Conservation (phyloP, 805 yeast species). For the Kluyveromyces starmeri region DNA sequence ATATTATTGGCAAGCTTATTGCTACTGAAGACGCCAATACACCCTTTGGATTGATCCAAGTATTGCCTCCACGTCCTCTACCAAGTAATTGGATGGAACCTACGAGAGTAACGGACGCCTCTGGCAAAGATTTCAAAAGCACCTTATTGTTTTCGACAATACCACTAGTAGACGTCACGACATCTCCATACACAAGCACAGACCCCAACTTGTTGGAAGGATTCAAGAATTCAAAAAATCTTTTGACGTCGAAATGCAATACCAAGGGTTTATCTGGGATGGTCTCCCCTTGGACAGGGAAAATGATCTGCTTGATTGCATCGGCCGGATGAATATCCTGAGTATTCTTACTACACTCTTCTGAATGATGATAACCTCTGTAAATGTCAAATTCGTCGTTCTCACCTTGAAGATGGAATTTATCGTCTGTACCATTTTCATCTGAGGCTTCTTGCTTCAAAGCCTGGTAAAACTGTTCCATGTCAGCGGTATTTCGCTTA, state of each 20-base stretch:
- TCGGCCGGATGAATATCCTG: constrained; percentile 43
- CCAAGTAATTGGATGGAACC: constrained; percentile 88
- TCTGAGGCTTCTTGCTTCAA: constrained; percentile 17
- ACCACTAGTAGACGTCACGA: constrained; percentile 78
- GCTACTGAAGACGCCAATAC: constrained; percentile 76
- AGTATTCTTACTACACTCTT: constrained; percentile 9
- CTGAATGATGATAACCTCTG: constrained; percentile 14
- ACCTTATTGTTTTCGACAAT: constrained; percentile 65
- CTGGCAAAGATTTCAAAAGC: constrained; percentile 42
- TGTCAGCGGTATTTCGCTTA: constrained; percentile 8
- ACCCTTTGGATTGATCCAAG: constrained; percentile 93
- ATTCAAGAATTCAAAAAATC: constrained; percentile 38
- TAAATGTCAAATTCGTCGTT: constrained; percentile 17
- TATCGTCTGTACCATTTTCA: constrained; percentile 27
- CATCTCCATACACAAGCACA: constrained; percentile 69
- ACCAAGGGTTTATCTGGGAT: constrained; percentile 47
- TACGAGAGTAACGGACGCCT: constrained; percentile 28
- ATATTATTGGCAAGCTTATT: constrained; percentile 39
- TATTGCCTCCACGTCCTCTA: constrained; percentile 88
- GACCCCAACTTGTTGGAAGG: constrained; percentile 46
- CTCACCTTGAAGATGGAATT: constrained; percentile 33
- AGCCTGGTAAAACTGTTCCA: constrained; percentile 13
- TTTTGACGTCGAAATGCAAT: constrained; percentile 60
- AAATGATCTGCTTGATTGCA: constrained; percentile 43
- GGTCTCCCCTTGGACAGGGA: constrained; percentile 32